Conservation (phyloP, 2,329 filamentous ascomycete genomes). For the Coniella vitis region DNA sequence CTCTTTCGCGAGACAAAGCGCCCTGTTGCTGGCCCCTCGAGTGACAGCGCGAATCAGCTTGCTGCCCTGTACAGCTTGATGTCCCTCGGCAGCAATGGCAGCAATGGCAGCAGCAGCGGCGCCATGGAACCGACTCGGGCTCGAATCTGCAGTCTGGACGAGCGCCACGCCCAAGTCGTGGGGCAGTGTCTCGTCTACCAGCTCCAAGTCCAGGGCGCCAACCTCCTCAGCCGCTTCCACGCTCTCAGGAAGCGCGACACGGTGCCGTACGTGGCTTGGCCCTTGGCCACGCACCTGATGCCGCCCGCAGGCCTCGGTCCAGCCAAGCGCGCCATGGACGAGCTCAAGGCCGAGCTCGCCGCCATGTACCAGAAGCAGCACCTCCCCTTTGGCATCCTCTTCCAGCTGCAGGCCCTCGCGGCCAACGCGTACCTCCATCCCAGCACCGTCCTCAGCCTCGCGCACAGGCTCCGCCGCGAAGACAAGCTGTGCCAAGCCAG, state of each 20-base stretch:
- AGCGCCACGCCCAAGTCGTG: conserved; percentile 27
- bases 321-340: too few relatives aligned
- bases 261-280: too few relatives aligned
- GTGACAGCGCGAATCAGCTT: background rate
- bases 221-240: background rate
- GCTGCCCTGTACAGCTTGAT: too few relatives aligned
- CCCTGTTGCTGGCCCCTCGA: conserved; percentile 5
- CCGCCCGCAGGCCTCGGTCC: too few relatives aligned
- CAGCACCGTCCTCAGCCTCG: conserved; percentile 37
- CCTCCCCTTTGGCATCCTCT: conserved; percentile 48
- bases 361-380: conserved; percentile 21
- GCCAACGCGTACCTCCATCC: conserved; percentile 58
- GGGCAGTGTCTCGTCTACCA: conserved; percentile 41
- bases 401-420: conserved; percentile 57
- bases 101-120: background rate
- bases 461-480: conserved; percentile 34
- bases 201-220: conserved; percentile 21
- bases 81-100: background rate
- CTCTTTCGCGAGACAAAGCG: conserved; percentile 26
- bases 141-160: conserved; percentile 25
- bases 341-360: too few relatives aligned
- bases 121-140: conserved; percentile 16
- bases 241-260: too few relatives aligned
- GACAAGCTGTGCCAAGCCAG: conserved; percentile 21
- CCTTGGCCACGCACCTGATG: too few relatives aligned